Evolutionary conservation across 2,329 filamentous ascomycete genomes (phyloP).

Genomic region (Arthrobotrys sinensis): DNA sequence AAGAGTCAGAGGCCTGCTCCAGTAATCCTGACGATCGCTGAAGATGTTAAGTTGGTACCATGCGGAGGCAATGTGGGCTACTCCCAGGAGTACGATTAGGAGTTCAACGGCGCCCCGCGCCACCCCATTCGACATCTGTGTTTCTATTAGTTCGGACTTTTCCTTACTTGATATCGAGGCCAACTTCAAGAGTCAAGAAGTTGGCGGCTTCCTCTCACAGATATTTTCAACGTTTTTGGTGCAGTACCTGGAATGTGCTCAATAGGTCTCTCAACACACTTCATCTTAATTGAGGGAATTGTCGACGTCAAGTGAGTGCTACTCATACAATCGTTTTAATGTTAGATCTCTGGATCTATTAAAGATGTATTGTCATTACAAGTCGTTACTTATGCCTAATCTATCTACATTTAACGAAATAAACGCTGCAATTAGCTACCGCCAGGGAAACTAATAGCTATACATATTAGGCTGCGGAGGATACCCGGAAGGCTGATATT

Average conservation of each 20-base stretch:
- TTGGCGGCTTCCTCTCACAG: no score
- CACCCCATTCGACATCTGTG: background rate
- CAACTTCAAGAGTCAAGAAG: no score
- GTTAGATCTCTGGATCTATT: no score
- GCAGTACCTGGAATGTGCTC: no score
- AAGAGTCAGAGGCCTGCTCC: background rate
- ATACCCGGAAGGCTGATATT: background rate
- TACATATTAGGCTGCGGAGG: slow-evolving; percentile 22
- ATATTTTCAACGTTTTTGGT: no score
- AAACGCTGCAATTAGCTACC: background rate
- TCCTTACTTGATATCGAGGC: no score
- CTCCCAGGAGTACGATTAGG: background rate
- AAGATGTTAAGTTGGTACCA: slow-evolving; percentile 9
- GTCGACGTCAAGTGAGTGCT: no score
- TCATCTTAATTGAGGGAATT: no score
- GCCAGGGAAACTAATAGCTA: slow-evolving; percentile 23
- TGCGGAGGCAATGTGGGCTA: background rate
- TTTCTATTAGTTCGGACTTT: no score
- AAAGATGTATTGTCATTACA: background rate
- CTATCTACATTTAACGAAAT: background rate
- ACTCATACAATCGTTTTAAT: no score
- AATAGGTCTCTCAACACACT: no score
- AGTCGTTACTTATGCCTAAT: background rate
- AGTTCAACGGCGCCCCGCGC: background rate
- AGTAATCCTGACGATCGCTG: background rate